These are phyloP conservation scores for Solioccasus polychromus DNA, from an alignment of 768 basidiomycete species.

Conservation along the genomic window DNA sequence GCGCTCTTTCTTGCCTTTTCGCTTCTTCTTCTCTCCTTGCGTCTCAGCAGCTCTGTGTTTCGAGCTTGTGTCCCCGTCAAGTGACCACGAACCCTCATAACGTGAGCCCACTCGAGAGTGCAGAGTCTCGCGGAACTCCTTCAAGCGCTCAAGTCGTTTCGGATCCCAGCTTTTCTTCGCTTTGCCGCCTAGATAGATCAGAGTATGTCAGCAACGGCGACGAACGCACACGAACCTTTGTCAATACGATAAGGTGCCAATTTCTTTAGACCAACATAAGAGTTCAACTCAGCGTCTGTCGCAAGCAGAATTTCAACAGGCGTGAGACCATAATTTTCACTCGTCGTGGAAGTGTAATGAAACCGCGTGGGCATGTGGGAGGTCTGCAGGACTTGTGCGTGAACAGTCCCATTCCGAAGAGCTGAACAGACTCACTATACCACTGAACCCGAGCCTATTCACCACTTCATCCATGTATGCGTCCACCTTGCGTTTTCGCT, in stretches of 20 bases:
- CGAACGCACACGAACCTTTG: constrained; percentile 19
- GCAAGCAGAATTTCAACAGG: constrained; percentile 89
- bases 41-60: constrained; percentile 8
- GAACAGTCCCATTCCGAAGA: background rate
- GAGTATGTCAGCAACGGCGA: background rate
- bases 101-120: constrained; percentile 35
- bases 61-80: background rate
- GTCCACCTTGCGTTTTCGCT: constrained; percentile 78
- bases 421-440: constrained; percentile 60
- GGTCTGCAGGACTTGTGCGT: constrained; percentile 49
- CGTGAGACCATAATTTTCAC: constrained; percentile 65
- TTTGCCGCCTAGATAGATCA: constrained; percentile 15
- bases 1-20: constrained; percentile 71
- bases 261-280: constrained; percentile 85
- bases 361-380: constrained; percentile 90
- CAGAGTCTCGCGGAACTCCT: constrained; percentile 69
- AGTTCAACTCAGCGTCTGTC: constrained; percentile 89
- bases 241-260: constrained; percentile 85
- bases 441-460: constrained; percentile 84
- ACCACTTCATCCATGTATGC: constrained; percentile 92
- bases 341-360: constrained; percentile 74
- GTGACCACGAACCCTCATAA: constrained; percentile 20
- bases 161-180: constrained; percentile 53
- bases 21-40: constrained; percentile 46
- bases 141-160: constrained; percentile 59